phyloP scores from a whole-genome alignment of 305 asterid species.

The Solanum hybrid region DNA sequence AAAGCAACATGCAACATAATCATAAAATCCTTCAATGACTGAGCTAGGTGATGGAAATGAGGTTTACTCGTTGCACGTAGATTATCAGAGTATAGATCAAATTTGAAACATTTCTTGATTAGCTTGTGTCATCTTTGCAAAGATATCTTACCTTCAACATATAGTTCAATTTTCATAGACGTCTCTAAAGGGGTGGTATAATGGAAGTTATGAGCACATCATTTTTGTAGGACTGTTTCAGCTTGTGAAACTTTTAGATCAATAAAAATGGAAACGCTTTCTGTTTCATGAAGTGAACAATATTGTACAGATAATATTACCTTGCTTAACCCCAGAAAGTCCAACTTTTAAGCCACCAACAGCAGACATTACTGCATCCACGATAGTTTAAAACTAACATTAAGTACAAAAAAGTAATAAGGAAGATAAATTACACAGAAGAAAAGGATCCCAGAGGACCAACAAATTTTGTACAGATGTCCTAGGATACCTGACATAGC shows the following conservation, averaged over 20 bases:
- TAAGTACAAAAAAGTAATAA: not conserved
- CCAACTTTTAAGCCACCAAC: constrained; percentile 93
- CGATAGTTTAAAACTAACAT: constrained; percentile 13
- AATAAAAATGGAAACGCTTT: not conserved
- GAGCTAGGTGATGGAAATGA: not conserved
- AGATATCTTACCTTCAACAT: not conserved
- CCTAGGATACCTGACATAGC: constrained; percentile 81
- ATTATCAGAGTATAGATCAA: constrained; percentile 1
- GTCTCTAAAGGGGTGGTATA: not conserved
- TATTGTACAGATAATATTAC: constrained; percentile 35
- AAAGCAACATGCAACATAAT: not conserved
- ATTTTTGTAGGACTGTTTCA: not conserved
- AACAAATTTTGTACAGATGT: not conserved
- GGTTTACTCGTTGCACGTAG: not conserved
- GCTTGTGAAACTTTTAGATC: not conserved
- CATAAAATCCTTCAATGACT: not conserved
- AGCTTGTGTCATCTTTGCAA: not conserved
- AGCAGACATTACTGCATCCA: constrained; percentile 85
- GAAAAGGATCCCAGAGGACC: not conserved
- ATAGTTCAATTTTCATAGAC: not conserved
- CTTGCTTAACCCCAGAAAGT: constrained; percentile 66
- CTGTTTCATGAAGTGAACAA: constrained; percentile 5
- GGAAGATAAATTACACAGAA: not conserved
- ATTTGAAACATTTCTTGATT: not conserved
- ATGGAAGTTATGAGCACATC: not conserved